Evolutionary conservation across 768 basidiomycete genomes (phyloP).

Genomic region (Leccinum broughii): DNA sequence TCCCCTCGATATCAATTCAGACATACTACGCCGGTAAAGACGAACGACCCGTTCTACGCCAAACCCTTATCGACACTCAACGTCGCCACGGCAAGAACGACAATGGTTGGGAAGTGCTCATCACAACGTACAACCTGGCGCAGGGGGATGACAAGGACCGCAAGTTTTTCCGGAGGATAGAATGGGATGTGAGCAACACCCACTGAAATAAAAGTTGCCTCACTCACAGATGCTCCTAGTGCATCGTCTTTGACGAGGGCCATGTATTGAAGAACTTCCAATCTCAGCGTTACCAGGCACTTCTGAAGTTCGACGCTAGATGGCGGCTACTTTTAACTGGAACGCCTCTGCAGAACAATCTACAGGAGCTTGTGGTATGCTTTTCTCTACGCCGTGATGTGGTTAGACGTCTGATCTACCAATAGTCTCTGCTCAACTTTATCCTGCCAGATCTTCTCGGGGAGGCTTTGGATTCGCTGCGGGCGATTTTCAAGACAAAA

Average conservation of each 20-base stretch:
- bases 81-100: slow-evolving; percentile 45
- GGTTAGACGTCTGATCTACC: slow-evolving; percentile 8
- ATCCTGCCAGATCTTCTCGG: slow-evolving; percentile 91
- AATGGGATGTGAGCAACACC: slow-evolving; percentile 80
- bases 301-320: slow-evolving; percentile 79
- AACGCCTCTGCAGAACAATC: slow-evolving; percentile 90
- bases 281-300: slow-evolving; percentile 90
- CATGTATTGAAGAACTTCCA: slow-evolving; percentile 97
- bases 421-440: slow-evolving; percentile 94
- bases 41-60: slow-evolving; percentile 72
- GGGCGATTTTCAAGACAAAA: slow-evolving; percentile 96
- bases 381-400: slow-evolving; percentile 2
- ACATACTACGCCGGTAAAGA: slow-evolving; percentile 95
- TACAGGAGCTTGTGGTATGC: slow-evolving; percentile 85
- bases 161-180: slow-evolving; percentile 87
- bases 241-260: slow-evolving; percentile 94
- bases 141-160: slow-evolving; percentile 85
- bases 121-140: slow-evolving; percentile 96
- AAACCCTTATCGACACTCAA: slow-evolving; percentile 66
- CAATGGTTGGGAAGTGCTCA: slow-evolving; percentile 86
- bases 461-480: slow-evolving; percentile 71
- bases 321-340: slow-evolving; percentile 95
- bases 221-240: slow-evolving; percentile 45
- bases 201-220: neutral
- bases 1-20: slow-evolving; percentile 79